A percentile compares a stretch with the other conserved stretches of the same genome.
Evolutionary conservation across 23 red algal genomes (phyloP).

Genomic region (Gracilariopsis chorda): DNA sequence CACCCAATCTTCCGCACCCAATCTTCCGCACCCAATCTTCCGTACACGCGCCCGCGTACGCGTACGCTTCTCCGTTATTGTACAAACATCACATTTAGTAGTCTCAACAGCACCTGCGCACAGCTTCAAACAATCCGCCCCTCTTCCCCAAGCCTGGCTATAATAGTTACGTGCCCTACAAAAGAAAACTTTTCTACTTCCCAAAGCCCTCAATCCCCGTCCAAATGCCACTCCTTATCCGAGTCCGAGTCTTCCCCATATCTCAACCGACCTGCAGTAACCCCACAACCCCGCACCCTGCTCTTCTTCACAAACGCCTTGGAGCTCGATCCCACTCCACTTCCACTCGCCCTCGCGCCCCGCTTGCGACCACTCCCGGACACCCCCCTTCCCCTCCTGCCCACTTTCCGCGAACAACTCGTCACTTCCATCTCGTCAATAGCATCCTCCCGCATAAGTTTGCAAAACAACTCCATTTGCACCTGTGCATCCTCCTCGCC

Average conservation of each 20-base stretch:
- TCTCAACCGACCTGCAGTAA: no score
- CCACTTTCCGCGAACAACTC: not conserved
- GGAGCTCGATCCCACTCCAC: not conserved
- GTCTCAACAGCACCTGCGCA: no score
- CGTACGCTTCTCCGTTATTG: no score
- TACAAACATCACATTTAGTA: no score
- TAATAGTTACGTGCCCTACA: no score
- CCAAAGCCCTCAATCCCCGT: not conserved
- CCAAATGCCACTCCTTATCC: not conserved
- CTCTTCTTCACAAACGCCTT: not conserved
- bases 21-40: no score
- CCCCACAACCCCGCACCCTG: not conserved
- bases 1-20: no score
- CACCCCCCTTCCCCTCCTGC: not conserved
- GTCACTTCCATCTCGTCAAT: constrained; percentile 49
- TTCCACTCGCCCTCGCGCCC: not conserved
- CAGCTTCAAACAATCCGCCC: no score
- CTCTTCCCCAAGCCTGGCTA: no score
- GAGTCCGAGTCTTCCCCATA: not conserved
- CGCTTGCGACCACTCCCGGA: not conserved
- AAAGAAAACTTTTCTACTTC: not conserved
- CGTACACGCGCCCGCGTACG: no score
- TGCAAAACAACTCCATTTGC: constrained; percentile 3
- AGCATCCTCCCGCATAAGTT: constrained; percentile 49
- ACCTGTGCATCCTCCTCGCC: not conserved